Evolutionary conservation across 1,284 basidiomycete genomes (phyloP).

Genomic region (Exobasidium rhododendri): DNA sequence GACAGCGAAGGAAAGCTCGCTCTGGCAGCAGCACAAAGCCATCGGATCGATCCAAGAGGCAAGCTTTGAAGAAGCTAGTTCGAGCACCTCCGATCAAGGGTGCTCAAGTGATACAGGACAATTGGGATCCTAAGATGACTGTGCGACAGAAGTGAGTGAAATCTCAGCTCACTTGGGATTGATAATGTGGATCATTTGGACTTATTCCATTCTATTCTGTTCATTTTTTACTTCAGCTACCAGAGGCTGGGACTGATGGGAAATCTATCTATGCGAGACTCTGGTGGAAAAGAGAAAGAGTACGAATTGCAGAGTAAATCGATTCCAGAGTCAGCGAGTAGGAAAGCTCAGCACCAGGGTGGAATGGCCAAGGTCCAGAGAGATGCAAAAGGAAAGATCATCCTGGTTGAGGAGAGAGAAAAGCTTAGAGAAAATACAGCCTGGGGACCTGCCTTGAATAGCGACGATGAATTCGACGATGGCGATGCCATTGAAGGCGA

Average conservation of each 20-base stretch:
- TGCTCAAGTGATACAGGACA: slow-evolving; percentile 74
- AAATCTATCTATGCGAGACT: slow-evolving; percentile 14
- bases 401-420: slow-evolving; percentile 70
- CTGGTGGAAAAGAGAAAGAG: slow-evolving; percentile 13
- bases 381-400: slow-evolving; percentile 74
- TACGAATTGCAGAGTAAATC: background rate
- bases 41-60: slow-evolving; percentile 68
- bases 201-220: no score
- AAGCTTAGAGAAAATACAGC: slow-evolving; percentile 55
- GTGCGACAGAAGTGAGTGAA: slow-evolving; percentile 73
- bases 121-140: slow-evolving; percentile 85
- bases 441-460: slow-evolving; percentile 46
- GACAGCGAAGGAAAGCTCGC: slow-evolving; percentile 76
- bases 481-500: slow-evolving; percentile 16
- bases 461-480: slow-evolving; percentile 15
- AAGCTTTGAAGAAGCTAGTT: slow-evolving; percentile 65
- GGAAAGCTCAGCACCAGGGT: slow-evolving; percentile 51
- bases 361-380: slow-evolving; percentile 81
- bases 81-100: slow-evolving; percentile 67
- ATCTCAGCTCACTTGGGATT: background rate
- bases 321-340: background rate
- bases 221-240: no score
- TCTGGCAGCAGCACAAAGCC: slow-evolving; percentile 60
- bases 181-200: background rate
- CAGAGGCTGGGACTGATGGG: slow-evolving; percentile 70